Evolutionary conservation across 192 early-diverging fungal species (phyloP).

Genomic region (Gaertneriomyces sp.): DNA sequence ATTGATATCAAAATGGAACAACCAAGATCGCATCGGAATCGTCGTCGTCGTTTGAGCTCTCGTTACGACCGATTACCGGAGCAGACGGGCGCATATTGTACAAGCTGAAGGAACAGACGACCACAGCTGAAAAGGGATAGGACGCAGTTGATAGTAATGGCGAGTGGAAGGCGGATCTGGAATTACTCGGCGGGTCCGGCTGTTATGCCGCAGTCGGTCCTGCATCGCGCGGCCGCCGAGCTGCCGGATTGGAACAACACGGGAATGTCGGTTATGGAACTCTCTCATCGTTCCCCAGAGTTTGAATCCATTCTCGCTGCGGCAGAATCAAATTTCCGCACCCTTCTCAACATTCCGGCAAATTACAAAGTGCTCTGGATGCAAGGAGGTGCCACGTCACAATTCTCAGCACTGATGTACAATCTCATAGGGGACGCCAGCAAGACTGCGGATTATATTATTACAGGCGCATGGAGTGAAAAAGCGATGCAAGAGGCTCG

Average conservation of each 20-base stretch:
- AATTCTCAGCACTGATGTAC: slow-evolving; percentile 86
- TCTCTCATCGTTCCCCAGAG: slow-evolving; percentile 86
- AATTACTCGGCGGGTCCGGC: slow-evolving; percentile 83
- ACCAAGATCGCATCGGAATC: too few relatives aligned
- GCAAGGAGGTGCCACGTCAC: slow-evolving; percentile 92
- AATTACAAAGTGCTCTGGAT: slow-evolving; percentile 91
- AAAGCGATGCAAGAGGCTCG: slow-evolving; percentile 83
- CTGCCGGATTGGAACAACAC: slow-evolving; percentile 77
- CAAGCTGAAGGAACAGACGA: too few relatives aligned
- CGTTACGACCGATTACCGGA: too few relatives aligned
- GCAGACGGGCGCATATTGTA: too few relatives aligned
- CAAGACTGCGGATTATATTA: slow-evolving; percentile 74
- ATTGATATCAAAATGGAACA: too few relatives aligned
- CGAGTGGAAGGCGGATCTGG: slow-evolving; percentile 9
- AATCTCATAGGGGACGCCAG: slow-evolving; percentile 64
- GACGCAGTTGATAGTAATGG: too few relatives aligned
- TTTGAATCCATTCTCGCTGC: slow-evolving; percentile 73
- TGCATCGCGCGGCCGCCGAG: slow-evolving; percentile 78
- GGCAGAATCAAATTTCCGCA: slow-evolving; percentile 70
- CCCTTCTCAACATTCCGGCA: slow-evolving; percentile 70
- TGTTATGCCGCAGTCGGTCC: slow-evolving; percentile 76
- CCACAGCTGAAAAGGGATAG: too few relatives aligned
- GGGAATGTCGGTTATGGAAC: slow-evolving; percentile 90
- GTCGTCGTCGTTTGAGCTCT: too few relatives aligned
- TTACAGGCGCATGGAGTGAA: slow-evolving; percentile 88